Evolutionary conservation across 805 yeast species (phyloP), one percentile per base, ranked within the genome.

Genomic region (Kluyveromyces dobzhanskii): DNA sequence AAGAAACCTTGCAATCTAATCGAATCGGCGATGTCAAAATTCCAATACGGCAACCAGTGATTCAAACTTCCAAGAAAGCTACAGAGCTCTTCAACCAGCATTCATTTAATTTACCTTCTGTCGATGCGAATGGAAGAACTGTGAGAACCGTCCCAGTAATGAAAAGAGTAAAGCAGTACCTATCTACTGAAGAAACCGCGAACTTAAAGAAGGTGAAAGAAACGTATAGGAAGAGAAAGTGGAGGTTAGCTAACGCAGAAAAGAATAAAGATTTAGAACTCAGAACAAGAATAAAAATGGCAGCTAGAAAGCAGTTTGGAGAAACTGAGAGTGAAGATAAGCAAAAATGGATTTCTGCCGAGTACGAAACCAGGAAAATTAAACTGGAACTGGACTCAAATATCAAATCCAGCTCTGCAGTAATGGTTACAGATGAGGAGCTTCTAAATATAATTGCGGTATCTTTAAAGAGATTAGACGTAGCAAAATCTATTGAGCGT

Each of bases 261-360:
- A 70, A 92, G 47, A 88, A 88, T 59, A 80, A 85, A 63, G 95
- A 87, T 57, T 81, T 85, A 51, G 97, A 90, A 54, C 65, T 90
- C 39, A 70, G 94, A 38, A 76, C 84, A 0, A 67, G 97, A 40
- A 79, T 90, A 16, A 70, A 74, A 46, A 80, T 80, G 47, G 67
- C 92, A 30, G 96, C 97, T 0, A 66, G 64, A 28, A 62, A 61
- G 14, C 61, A 80, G 48, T 87, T 76, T 62, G 92, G 95, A 1
- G 71, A 67, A 8, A 67, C 61, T 0, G 77, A 75, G 5, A 61
- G 80, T 9, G 68, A 64, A 8, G 76, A 71, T 32, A 73, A 75
- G 45, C 69, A 67, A 39, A 65, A 70, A 30, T 90, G 97, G 97
- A 70, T 85, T 26, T 80, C 78, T 27, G 65, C 67, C 3, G 95